Evolutionary conservation across 768 basidiomycete species (phyloP).

Genomic region (Nidula microcarpa): DNA sequence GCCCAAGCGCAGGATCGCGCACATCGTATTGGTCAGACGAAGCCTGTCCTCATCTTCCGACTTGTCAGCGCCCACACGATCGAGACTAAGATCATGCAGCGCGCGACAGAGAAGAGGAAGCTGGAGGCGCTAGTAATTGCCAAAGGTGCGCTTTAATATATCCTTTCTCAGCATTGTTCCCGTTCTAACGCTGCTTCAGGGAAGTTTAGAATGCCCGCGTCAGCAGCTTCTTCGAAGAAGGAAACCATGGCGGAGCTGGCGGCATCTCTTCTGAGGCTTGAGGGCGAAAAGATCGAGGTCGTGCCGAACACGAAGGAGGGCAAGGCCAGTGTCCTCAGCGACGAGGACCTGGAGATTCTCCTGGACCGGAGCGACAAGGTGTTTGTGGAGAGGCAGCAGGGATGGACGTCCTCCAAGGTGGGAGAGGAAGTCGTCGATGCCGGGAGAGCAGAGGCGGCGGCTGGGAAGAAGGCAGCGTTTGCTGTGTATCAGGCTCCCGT

Average conservation of each 20-base stretch:
- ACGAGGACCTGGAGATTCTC: slow-evolving; percentile 75
- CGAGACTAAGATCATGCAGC: slow-evolving; percentile 88
- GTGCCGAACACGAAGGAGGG: slow-evolving; percentile 71
- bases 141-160: slow-evolving; percentile 51
- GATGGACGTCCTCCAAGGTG: slow-evolving; percentile 58
- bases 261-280: slow-evolving; percentile 69
- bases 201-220: slow-evolving; percentile 78
- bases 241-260: slow-evolving; percentile 82
- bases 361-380: slow-evolving; percentile 78
- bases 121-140: slow-evolving; percentile 95
- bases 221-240: slow-evolving; percentile 43
- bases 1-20: slow-evolving; percentile 94
- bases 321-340: slow-evolving; percentile 72
- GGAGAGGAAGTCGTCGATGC: slow-evolving; percentile 7
- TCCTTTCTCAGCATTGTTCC: not conserved
- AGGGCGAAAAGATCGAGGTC: slow-evolving; percentile 88
- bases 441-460: slow-evolving; percentile 8
- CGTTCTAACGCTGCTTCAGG: slow-evolving; percentile 33
- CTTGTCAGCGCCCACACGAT: slow-evolving; percentile 85
- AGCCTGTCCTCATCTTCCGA: slow-evolving; percentile 86
- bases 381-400: slow-evolving; percentile 64
- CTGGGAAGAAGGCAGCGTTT: slow-evolving; percentile 54
- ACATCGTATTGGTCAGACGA: slow-evolving; percentile 93
- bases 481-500: slow-evolving; percentile 72
- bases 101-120: slow-evolving; percentile 82